Evolutionary conservation across 2,329 filamentous ascomycete species (phyloP).

Genomic region (Parafenestella ontariensis): DNA sequence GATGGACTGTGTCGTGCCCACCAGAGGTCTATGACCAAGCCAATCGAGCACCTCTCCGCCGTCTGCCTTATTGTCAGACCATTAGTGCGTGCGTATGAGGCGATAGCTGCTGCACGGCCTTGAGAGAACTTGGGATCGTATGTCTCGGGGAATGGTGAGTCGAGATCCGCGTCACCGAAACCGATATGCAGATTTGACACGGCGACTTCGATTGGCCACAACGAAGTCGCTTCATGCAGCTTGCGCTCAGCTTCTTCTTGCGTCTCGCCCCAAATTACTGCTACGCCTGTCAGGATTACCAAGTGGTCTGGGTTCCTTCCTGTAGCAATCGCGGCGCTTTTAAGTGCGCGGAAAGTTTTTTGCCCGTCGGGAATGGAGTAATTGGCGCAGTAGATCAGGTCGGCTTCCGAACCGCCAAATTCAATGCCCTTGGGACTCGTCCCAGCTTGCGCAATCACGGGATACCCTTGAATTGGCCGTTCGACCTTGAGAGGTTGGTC

Average conservation of each 20-base stretch:
- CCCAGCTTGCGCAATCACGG: neutral
- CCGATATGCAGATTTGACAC: neutral
- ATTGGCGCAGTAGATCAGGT: neutral
- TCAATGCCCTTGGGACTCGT: neutral
- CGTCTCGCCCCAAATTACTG: neutral
- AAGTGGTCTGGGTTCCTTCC: neutral
- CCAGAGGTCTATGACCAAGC: neutral
- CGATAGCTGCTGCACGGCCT: neutral
- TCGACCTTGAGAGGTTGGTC: neutral
- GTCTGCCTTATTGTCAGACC: neutral
- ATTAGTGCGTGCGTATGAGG: neutral
- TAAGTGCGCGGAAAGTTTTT: neutral
- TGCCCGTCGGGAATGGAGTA: neutral
- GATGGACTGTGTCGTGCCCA: neutral
- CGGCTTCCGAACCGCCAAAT: neutral
- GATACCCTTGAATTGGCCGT: neutral
- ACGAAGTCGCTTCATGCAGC: neutral
- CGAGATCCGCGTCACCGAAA: neutral
- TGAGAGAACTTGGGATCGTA: neutral
- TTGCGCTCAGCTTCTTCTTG: neutral
- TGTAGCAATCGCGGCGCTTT: neutral
- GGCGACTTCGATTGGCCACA: neutral
- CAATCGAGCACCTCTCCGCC: neutral
- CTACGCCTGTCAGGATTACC: neutral
- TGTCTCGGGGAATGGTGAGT: neutral